Conservation (phyloP, 2,329 filamentous ascomycete species). For the Colletotrichum truncatum region DNA sequence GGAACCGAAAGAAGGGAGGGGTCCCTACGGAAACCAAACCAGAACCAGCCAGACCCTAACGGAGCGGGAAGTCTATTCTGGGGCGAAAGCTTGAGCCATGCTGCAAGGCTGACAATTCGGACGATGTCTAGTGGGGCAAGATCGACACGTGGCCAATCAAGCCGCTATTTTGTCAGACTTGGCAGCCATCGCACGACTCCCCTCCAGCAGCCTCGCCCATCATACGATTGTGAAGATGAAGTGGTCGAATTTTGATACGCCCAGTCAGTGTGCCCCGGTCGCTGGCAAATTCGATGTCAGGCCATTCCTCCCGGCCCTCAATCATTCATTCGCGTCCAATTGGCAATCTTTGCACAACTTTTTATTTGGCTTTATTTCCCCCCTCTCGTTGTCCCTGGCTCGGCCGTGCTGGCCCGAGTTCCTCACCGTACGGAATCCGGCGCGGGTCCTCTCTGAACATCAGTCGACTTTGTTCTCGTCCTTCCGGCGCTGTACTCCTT, state of each 20-base stretch:
- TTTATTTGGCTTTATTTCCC: neutral
- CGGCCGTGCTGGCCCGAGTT: conserved; percentile 25
- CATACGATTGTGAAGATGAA: conserved; percentile 44
- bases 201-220: conserved; percentile 47
- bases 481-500: neutral
- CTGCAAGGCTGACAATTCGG: conserved; percentile 25
- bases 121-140: neutral
- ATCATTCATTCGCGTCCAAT: conserved; percentile 8
- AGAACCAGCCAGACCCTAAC: conserved; percentile 15
- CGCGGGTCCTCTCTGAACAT: conserved; percentile 20
- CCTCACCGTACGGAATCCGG: conserved; percentile 22
- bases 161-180: neutral
- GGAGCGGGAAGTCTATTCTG: conserved; percentile 28
- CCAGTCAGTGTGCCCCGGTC: conserved; percentile 25
- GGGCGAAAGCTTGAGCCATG: neutral
- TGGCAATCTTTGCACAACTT: conserved; percentile 16
- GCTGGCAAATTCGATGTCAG: conserved; percentile 31
- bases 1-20: neutral
- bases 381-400: neutral
- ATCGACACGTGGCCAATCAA: conserved; percentile 15
- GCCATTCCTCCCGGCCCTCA: conserved; percentile 29
- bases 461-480: conserved; percentile 17
- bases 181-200: conserved; percentile 35
- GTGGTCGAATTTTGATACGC: conserved; percentile 30
- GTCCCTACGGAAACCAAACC: neutral